Percentiles rank a stretch among this genome's conserved stretches.
phyloP scores from a whole-genome alignment of 2,329 filamentous ascomycete genomes.

The Botryotinia narcissicola region DNA sequence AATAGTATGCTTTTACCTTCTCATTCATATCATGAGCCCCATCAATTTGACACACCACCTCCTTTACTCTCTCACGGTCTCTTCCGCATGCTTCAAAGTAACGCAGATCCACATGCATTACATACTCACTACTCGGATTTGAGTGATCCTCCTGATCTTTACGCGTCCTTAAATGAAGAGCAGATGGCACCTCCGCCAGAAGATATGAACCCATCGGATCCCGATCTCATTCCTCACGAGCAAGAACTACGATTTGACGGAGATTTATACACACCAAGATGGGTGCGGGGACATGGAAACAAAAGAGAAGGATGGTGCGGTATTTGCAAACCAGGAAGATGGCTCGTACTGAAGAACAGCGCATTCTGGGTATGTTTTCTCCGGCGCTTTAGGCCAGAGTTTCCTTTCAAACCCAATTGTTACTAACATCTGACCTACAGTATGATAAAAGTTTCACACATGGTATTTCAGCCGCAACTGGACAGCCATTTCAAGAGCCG shows the following conservation, averaged over 20 bases:
- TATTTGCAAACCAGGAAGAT: constrained; percentile 80
- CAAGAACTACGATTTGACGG: constrained; percentile 76
- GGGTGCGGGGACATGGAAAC: constrained; percentile 82
- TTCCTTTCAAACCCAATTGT: background rate
- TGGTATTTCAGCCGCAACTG: constrained; percentile 79
- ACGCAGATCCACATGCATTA: constrained; percentile 64
- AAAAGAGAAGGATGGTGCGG: constrained; percentile 89
- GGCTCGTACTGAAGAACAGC: constrained; percentile 86
- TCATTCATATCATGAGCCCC: constrained; percentile 48
- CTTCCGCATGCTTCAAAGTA: constrained; percentile 72
- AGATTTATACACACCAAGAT: constrained; percentile 78
- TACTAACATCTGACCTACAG: constrained; percentile 38
- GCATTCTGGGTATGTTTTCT: constrained; percentile 60
- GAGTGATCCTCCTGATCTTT: constrained; percentile 74
- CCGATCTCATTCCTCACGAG: constrained; percentile 73
- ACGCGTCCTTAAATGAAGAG: constrained; percentile 71
- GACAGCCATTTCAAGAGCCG: constrained; percentile 74
- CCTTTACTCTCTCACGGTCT: constrained; percentile 66
- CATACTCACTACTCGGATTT: constrained; percentile 71
- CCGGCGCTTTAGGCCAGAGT: background rate
- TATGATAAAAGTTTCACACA: constrained; percentile 91
- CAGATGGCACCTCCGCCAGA: constrained; percentile 71
- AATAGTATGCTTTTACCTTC: constrained; percentile 60
- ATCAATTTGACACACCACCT: constrained; percentile 58
- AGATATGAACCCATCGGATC: constrained; percentile 77